phyloP scores from a whole-genome alignment of 177 flowering plant genomes.

The Vitis hybrid region DNA sequence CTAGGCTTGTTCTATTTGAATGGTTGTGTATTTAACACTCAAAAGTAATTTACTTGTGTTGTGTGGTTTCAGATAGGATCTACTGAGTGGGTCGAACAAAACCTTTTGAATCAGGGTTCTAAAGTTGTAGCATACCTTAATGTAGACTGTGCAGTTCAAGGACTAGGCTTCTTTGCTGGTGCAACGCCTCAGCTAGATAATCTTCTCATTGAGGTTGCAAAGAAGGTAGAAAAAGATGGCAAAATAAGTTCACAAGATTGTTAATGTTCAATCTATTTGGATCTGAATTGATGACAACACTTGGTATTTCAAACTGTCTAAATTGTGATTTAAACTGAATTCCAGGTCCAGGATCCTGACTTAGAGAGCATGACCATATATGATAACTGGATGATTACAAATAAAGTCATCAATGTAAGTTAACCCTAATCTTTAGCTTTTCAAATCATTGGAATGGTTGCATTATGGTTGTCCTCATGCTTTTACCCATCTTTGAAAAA shows the following conservation, averaged over 20 bases:
- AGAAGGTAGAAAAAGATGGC: conserved; percentile 47
- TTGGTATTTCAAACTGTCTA: not conserved
- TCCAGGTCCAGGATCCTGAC: conserved; percentile 87
- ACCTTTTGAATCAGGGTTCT: conserved; percentile 64
- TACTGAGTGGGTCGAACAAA: conserved; percentile 98
- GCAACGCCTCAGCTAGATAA: conserved; percentile 93
- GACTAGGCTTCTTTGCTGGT: conserved; percentile 80
- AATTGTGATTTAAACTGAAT: conserved; percentile 11
- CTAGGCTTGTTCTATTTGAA: too few species aligned
- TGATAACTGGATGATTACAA: conserved; percentile 53
- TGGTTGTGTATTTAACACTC: not conserved
- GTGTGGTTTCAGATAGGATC: conserved; percentile 77
- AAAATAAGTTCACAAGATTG: not conserved
- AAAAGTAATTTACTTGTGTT: not conserved
- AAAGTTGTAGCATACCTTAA: conserved; percentile 91
- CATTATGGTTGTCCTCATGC: not conserved
- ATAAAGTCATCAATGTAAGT: conserved; percentile 51
- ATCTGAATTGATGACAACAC: conserved; percentile 3
- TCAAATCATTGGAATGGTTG: not conserved
- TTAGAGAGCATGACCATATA: conserved; percentile 43
- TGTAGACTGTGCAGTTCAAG: conserved; percentile 99
- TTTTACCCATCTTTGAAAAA: not conserved
- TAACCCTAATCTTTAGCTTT: not conserved
- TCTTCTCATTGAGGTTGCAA: conserved; percentile 72
- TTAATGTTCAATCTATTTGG: not conserved